Percentiles rank a stretch among this genome's conserved stretches.
Evolutionary conservation across 257 asterid genomes (phyloP).

Genomic region (Mitragyna speciosa): DNA sequence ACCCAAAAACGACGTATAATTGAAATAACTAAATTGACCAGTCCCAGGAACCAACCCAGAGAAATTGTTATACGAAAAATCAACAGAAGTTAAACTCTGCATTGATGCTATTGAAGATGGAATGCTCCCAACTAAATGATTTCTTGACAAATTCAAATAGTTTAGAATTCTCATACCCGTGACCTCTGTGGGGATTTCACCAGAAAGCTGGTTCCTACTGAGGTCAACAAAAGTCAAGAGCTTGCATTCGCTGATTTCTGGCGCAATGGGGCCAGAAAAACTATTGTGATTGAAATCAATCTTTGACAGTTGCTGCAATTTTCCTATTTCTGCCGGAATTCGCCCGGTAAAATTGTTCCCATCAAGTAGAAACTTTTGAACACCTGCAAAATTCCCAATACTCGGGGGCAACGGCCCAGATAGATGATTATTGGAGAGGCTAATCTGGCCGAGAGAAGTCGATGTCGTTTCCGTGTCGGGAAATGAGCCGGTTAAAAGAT

Average conservation of each 20-base stretch:
- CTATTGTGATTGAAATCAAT: conserved; percentile 82
- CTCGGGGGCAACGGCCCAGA: conserved; percentile 77
- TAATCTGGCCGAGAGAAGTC: conserved; percentile 67
- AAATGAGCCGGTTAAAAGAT: conserved; percentile 69
- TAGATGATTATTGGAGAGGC: conserved; percentile 76
- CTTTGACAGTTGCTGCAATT: conserved; percentile 87
- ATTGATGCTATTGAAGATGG: conserved; percentile 73
- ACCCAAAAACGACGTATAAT: conserved; percentile 80
- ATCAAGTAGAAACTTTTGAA: conserved; percentile 92
- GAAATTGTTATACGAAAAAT: conserved; percentile 85
- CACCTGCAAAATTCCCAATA: conserved; percentile 71
- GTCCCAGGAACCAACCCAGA: conserved; percentile 92
- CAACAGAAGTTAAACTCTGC: conserved; percentile 94
- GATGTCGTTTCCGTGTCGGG: conserved; percentile 53
- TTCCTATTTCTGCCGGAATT: conserved; percentile 78
- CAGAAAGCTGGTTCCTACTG: conserved; percentile 77
- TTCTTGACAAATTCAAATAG: conserved; percentile 80
- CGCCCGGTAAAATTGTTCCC: conserved; percentile 81
- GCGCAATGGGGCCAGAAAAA: conserved; percentile 65
- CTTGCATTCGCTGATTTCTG: conserved; percentile 78
- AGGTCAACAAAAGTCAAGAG: conserved; percentile 80
- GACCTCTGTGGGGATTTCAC: conserved; percentile 77
- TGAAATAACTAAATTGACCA: conserved; percentile 89
- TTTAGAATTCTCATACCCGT: conserved; percentile 84
- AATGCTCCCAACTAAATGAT: conserved; percentile 68